phyloP scores from a whole-genome alignment of 2,329 filamentous ascomycete species.

The Exophiala sideris region DNA sequence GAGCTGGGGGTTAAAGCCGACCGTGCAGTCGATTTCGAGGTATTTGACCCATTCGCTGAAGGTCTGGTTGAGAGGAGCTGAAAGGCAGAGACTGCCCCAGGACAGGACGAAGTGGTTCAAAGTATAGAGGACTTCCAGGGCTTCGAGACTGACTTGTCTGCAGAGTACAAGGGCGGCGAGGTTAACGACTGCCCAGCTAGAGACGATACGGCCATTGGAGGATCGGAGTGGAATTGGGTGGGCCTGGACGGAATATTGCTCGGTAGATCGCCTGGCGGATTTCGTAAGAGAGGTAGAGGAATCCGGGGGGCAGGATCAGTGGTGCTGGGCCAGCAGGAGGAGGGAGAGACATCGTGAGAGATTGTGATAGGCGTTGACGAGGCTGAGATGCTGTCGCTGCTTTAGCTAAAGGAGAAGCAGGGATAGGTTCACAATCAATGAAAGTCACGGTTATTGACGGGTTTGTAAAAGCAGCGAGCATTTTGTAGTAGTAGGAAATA shows the following conservation, averaged over 20 bases:
- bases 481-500: too few species aligned
- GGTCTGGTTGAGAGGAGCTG: not conserved
- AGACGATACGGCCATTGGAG: not conserved
- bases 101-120: slow-evolving; percentile 5
- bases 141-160: slow-evolving; percentile 4
- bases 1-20: too few species aligned
- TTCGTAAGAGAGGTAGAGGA: slow-evolving; percentile 8
- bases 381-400: not conserved
- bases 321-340: not conserved
- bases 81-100: not conserved
- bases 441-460: too few species aligned
- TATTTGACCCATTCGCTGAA: not conserved
- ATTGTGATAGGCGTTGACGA: not conserved
- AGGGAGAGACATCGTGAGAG: not conserved
- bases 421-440: too few species aligned
- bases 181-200: too few species aligned
- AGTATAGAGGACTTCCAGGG: not conserved
- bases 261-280: slow-evolving; percentile 10
- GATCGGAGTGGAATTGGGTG: not conserved
- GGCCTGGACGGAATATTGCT: not conserved
- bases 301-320: not conserved
- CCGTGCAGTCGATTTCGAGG: slow-evolving; percentile 7
- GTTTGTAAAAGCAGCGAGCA: not conserved
- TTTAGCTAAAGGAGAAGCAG: not conserved
- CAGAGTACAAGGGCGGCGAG: not conserved